These are phyloP conservation scores for Lipomyces sp. DNA, from an alignment of 805 yeast species.

Conservation along the genomic window DNA sequence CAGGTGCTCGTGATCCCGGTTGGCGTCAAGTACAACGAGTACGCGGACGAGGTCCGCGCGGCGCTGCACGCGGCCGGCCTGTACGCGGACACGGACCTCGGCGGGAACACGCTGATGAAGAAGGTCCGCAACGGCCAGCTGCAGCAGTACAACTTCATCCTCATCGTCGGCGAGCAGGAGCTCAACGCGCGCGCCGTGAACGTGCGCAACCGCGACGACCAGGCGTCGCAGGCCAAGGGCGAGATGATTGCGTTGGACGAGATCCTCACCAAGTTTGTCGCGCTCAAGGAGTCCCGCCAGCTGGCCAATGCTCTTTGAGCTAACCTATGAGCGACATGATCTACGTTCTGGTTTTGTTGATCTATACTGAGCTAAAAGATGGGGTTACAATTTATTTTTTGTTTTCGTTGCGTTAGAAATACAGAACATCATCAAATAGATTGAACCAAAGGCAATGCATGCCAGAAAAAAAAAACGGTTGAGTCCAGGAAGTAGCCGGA, in stretches of 20 bases:
- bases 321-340: no score
- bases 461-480: no score
- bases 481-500: no score
- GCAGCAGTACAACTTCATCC: conserved; percentile 90
- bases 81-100: conserved; percentile 87
- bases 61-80: conserved; percentile 66
- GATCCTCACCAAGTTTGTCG: conserved; percentile 65
- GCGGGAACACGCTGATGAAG: conserved; percentile 97
- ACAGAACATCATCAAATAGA: no score
- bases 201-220: conserved; percentile 92
- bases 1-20: conserved; percentile 96
- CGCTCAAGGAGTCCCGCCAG: conserved; percentile 72
- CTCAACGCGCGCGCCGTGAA: conserved; percentile 75
- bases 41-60: conserved; percentile 73
- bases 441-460: no score
- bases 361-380: no score
- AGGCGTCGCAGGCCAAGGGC: conserved; percentile 78
- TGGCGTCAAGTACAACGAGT: conserved; percentile 87
- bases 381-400: no score
- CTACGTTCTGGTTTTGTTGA: no score
- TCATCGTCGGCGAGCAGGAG: conserved; percentile 96
- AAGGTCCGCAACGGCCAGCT: conserved; percentile 96
- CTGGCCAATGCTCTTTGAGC: conserved; percentile 45
- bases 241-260: conserved; percentile 71
- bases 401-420: no score